Conservation (phyloP, 164 flowering plant species). For the Nelumbo lutea region DNA sequence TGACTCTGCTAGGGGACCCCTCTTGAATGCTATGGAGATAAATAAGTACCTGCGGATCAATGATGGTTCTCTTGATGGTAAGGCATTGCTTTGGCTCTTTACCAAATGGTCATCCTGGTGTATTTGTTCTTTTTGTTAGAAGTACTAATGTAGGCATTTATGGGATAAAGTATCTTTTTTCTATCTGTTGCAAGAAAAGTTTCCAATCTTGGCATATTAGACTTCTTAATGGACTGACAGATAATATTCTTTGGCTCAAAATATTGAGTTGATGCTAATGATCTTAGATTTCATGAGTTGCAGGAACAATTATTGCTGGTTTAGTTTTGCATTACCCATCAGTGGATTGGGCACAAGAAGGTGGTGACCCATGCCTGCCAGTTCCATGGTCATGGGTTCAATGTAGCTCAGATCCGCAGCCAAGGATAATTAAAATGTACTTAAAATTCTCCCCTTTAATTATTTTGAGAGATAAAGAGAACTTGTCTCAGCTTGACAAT, state of each 20-base stretch:
- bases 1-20: conserved; percentile 83
- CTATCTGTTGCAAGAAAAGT: too few species aligned
- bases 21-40: conserved; percentile 93
- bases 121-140: conserved; percentile 2
- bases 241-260: neutral
- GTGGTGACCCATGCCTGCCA: conserved; percentile 95
- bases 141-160: neutral
- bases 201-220: neutral
- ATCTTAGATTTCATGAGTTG: conserved; percentile 23
- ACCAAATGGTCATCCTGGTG: neutral
- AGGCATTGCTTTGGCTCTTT: conserved; percentile 11
- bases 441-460: neutral
- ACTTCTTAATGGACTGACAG: neutral
- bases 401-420: conserved; percentile 75
- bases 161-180: neutral
- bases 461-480: neutral
- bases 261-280: conserved; percentile 1
- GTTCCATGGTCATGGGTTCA: conserved; percentile 90
- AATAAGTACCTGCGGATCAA: conserved; percentile 69
- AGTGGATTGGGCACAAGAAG: conserved; percentile 84
- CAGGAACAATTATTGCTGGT: conserved; percentile 49
- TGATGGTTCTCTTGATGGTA: conserved; percentile 82
- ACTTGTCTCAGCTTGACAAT: neutral
- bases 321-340: conserved; percentile 45
- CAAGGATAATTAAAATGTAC: conserved; percentile 69